phyloP scores from a whole-genome alignment of 768 basidiomycete genomes.

The Hericium erinaceus region DNA sequence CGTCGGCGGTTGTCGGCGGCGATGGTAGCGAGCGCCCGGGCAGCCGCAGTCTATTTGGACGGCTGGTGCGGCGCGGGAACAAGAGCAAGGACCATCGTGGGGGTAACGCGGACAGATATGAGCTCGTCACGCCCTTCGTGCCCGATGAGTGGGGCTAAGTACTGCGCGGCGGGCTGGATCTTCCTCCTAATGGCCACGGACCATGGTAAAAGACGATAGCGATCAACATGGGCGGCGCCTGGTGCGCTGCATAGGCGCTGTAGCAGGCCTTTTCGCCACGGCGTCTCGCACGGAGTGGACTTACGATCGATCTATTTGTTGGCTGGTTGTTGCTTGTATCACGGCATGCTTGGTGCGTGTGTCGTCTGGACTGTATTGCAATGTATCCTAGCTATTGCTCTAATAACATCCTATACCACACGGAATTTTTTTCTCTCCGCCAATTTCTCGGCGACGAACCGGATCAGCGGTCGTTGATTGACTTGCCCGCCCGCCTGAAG shows the following conservation, averaged over 20 bases:
- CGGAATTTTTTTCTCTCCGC: no score
- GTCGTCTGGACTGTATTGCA: neutral
- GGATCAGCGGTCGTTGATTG: no score
- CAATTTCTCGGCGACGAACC: no score
- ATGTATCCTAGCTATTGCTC: neutral
- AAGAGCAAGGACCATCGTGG: conserved; percentile 33
- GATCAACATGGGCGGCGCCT: no score
- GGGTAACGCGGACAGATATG: conserved; percentile 71
- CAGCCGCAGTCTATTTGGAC: conserved; percentile 31
- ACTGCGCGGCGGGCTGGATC: no score
- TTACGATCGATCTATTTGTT: neutral
- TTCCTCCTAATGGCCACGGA: no score
- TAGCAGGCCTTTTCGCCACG: no score
- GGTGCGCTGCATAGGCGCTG: no score
- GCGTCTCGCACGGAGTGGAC: neutral
- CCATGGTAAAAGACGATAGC: no score
- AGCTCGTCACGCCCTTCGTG: conserved; percentile 76
- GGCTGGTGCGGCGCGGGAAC: conserved; percentile 45
- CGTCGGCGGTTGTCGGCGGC: conserved; percentile 24
- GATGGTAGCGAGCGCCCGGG: conserved; percentile 40
- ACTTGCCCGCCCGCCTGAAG: no score
- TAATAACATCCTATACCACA: no score
- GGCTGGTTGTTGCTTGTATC: neutral
- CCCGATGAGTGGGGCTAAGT: conserved; percentile 62
- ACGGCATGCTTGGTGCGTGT: neutral